phyloP scores from a whole-genome alignment of 306 rosid genomes.

The Casuarina equisetifolia region DNA sequence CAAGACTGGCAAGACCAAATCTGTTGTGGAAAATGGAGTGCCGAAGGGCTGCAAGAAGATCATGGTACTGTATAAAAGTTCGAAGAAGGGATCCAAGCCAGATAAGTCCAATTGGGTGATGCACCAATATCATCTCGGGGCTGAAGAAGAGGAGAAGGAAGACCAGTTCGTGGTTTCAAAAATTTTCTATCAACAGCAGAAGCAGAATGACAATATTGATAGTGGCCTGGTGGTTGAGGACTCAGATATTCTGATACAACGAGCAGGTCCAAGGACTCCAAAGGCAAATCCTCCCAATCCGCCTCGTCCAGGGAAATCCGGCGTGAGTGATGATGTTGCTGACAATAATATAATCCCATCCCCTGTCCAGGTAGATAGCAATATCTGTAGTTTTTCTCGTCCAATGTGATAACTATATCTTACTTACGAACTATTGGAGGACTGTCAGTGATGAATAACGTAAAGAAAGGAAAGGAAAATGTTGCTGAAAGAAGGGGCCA shows the following conservation, averaged over 20 bases:
- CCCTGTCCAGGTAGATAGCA: constrained; percentile 44
- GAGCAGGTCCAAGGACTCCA: constrained; percentile 76
- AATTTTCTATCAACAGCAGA: constrained; percentile 56
- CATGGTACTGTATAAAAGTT: constrained; percentile 68
- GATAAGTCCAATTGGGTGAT: constrained; percentile 73
- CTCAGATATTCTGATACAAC: constrained; percentile 30
- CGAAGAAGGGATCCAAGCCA: constrained; percentile 61
- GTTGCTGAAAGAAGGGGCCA: not conserved
- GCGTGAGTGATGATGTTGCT: constrained; percentile 30
- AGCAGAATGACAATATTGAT: constrained; percentile 49
- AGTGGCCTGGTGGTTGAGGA: constrained; percentile 44
- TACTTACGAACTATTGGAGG: not conserved
- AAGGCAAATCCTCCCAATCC: constrained; percentile 62
- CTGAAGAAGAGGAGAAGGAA: constrained; percentile 69
- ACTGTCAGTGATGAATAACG: not conserved
- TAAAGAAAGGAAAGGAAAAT: constrained; percentile 2
- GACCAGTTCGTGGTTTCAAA: constrained; percentile 83
- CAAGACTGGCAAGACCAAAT: constrained; percentile 55
- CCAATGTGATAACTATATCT: not conserved
- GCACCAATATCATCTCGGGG: constrained; percentile 94
- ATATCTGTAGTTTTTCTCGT: constrained; percentile 17
- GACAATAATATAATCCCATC: constrained; percentile 35
- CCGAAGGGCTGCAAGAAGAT: constrained; percentile 82
- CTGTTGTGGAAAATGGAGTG: constrained; percentile 39
- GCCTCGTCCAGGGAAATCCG: constrained; percentile 50